Base-by-base conservation (phyloP, 495 filamentous ascomycete genomes). In the Penicillium fimorum region DNA sequence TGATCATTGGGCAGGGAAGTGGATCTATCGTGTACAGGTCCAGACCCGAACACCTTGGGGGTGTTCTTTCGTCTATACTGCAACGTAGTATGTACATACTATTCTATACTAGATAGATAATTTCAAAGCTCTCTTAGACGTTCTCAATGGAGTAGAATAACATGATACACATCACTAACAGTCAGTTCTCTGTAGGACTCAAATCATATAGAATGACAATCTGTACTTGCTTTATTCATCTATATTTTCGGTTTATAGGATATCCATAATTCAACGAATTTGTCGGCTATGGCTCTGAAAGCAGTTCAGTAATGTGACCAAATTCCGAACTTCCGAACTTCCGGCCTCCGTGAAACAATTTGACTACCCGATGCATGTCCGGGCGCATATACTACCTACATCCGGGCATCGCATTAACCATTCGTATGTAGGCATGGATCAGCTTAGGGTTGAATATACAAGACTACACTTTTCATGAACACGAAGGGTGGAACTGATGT, bases 1-100 rank as follows among this genome's bases (percentile, higher is more conserved):
- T n/a, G 40, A 12, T 45, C 12, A 53, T 53, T 53, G 51, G 50
- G 12, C 5, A 25, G 5, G n/a, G 20, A 40, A 46, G 51, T 53
- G 51, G 51, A 53, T 10, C 43, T 33, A 53, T 52, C 24, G 25
- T n/a, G 50, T 25, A 2, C n/a, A 17, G 29, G 25, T 45, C 27
- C 33, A 41, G 33, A 50, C 47, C 47, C 17, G 15, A 22, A 18
- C 35, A n/a, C 35, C 35, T 38, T 38, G 6, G 35, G 35, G 35
- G 8, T 37, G n/a, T 17, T 12, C 15, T n/a, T 33, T 32, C 13
- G 25, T 11, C 29, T 11, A 30, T 47, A 32, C 27, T 32, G 25
- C 25, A 4, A 27, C 22, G 22, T 22, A 22, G 22, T 22, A 13
- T 12, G 11, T 8, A n/a, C n/a, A 17, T 38, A 17, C 7, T 38